Base-by-base conservation (phyloP, 2,329 filamentous ascomycete species). In the Aspergillus pseudoviridinutans region DNA sequence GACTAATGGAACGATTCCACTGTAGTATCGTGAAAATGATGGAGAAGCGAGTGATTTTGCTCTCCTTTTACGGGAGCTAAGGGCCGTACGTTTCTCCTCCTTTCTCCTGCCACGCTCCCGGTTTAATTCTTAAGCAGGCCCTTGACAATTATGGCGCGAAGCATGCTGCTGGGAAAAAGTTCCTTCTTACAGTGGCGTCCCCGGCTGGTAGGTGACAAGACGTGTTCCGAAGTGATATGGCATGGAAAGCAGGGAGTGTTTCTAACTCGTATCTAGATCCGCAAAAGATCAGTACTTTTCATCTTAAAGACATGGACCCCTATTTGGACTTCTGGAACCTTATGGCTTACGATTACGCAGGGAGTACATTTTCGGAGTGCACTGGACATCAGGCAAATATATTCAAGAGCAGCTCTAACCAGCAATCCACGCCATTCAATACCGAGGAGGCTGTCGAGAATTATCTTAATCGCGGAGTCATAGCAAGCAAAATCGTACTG, bases 331-430 rank as follows among this genome's bases (percentile, higher is more conserved):
- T 81, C 70, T 82, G 78, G 76, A 82, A 82, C 58, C 65, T 78
- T 20, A 96, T 96, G 91, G 89, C 89, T 1, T 96, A 95, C 74
- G 91, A 96, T 75, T 95, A 86, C 70, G 63, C 91, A 3, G 93
- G 93, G 0, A 88, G 86, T 2, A 14, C 3, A 4, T 97, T 91
- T 91, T 89, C 92, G 67, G 65, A 75, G 2, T 70, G 68, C 5
- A 80, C 90, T 0, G 91, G 88, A 4, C 91, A 97, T 75, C 87
- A 92, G 71, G 85, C 92, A 6, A 97, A 96, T 70, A 71, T 96
- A 28, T 88, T 82, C 66, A 82, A 82, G 0, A 87, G 82, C 28
- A 64, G 64, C 1, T 68, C 76, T 7, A 83, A 86, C 67, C 84
- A 88, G 0, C 64, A 74, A 1, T 79, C 80, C 53, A 97, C 92